Conservation (phyloP, 441 rosid species). For the Sinapis alba region DNA sequence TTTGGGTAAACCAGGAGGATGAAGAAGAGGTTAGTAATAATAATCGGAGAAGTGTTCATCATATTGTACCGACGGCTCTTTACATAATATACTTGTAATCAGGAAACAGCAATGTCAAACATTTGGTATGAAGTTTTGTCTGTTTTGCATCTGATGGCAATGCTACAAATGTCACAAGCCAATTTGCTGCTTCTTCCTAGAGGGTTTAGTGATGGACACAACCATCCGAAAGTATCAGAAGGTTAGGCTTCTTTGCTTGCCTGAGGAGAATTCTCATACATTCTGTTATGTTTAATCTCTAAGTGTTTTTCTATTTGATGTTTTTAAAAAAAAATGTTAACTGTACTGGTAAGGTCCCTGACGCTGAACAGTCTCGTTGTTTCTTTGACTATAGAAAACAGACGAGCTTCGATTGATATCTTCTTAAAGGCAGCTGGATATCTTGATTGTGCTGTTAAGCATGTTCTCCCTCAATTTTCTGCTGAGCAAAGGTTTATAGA, state of each 20-base stretch:
- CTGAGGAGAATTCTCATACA: slow-evolving; percentile 3
- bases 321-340: background rate
- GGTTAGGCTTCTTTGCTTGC: slow-evolving; percentile 50
- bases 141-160: slow-evolving; percentile 97
- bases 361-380: slow-evolving; percentile 19
- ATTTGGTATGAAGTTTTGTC: slow-evolving; percentile 97
- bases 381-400: slow-evolving; percentile 59
- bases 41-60: slow-evolving; percentile 4
- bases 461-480: slow-evolving; percentile 89
- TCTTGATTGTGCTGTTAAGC: slow-evolving; percentile 88
- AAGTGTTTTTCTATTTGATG: background rate
- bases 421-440: slow-evolving; percentile 98
- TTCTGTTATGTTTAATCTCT: background rate
- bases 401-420: slow-evolving; percentile 85
- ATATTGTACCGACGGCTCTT: slow-evolving; percentile 9
- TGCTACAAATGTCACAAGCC: slow-evolving; percentile 80
- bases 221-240: slow-evolving; percentile 86
- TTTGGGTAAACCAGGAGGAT: slow-evolving; percentile 95
- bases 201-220: slow-evolving; percentile 67
- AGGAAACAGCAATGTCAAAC: slow-evolving; percentile 87
- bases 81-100: slow-evolving; percentile 40
- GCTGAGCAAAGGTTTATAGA: slow-evolving; percentile 69
- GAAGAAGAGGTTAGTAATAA: slow-evolving; percentile 78
- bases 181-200: slow-evolving; percentile 88
- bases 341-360: slow-evolving; percentile 6